phyloP scores from a whole-genome alignment of 306 rosid genomes.

The Cucumis hystrix region DNA sequence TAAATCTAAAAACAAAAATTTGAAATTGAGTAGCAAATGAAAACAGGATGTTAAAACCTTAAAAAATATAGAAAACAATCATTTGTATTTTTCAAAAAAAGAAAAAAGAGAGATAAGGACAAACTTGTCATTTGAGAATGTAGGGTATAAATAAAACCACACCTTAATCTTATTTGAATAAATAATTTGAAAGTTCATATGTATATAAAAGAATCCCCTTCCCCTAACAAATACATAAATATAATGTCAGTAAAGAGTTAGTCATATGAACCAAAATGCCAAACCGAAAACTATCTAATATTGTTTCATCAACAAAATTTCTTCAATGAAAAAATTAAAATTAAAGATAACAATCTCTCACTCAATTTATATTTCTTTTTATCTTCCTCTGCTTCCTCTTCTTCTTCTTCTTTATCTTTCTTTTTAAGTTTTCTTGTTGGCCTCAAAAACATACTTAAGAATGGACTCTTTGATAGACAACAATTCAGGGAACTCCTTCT shows the following conservation, averaged over 20 bases:
- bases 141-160: background rate
- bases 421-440: slow-evolving; percentile 41
- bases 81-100: too few relatives aligned
- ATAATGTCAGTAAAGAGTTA: slow-evolving; percentile 2
- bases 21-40: too few relatives aligned
- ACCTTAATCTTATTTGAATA: background rate
- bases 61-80: too few relatives aligned
- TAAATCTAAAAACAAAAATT: too few relatives aligned
- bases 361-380: background rate
- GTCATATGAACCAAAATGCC: background rate
- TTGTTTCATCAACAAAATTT: background rate
- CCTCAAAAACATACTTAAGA: slow-evolving; percentile 48
- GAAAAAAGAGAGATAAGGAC: background rate
- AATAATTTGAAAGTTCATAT: background rate
- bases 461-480: slow-evolving; percentile 46
- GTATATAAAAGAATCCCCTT: background rate
- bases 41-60: too few relatives aligned
- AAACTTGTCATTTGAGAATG: background rate
- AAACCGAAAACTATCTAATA: background rate
- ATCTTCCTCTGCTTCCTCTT: background rate
- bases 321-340: background rate
- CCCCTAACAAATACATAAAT: background rate
- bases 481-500: slow-evolving; percentile 42
- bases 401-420: background rate
- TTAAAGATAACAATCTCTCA: background rate